Evolutionary conservation across 139 green algal species (phyloP).

Genomic region (Chlamydomonas schloesseri): DNA sequence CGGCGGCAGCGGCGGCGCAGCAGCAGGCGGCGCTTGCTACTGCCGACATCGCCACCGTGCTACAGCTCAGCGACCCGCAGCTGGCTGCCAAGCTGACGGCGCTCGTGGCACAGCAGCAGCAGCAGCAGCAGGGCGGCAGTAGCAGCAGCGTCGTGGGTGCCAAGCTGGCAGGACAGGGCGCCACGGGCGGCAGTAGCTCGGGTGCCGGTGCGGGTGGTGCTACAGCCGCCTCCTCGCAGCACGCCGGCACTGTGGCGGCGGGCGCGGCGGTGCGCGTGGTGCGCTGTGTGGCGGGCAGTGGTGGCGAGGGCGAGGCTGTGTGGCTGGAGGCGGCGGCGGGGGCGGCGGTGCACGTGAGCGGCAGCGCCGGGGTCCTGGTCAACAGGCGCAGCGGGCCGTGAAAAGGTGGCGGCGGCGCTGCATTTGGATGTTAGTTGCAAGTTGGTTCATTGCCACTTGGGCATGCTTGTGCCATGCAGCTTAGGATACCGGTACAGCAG

Average conservation of each 20-base stretch:
- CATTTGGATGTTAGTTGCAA: too few relatives aligned
- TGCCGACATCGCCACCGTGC: too few relatives aligned
- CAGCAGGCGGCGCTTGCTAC: neutral
- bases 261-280: neutral
- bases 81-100: neutral
- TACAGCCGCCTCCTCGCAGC: neutral
- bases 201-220: neutral
- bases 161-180: neutral
- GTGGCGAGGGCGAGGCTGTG: conserved; percentile 9
- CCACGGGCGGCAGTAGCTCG: neutral
- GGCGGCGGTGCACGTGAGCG: neutral
- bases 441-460: too few relatives aligned
- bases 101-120: neutral
- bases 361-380: neutral
- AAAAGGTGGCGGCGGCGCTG: too few relatives aligned
- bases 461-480: too few relatives aligned
- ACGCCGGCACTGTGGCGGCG: neutral
- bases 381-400: too few relatives aligned
- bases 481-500: too few relatives aligned
- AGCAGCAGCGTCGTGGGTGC: neutral
- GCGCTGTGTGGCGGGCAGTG: neutral
- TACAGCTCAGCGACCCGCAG: neutral
- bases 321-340: conserved; percentile 21
- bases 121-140: neutral
- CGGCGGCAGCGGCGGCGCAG: neutral